These are phyloP conservation scores for Alternaria hordeiaustralica DNA, from an alignment of 2,329 filamentous ascomycete genomes.

Conservation along the genomic window DNA sequence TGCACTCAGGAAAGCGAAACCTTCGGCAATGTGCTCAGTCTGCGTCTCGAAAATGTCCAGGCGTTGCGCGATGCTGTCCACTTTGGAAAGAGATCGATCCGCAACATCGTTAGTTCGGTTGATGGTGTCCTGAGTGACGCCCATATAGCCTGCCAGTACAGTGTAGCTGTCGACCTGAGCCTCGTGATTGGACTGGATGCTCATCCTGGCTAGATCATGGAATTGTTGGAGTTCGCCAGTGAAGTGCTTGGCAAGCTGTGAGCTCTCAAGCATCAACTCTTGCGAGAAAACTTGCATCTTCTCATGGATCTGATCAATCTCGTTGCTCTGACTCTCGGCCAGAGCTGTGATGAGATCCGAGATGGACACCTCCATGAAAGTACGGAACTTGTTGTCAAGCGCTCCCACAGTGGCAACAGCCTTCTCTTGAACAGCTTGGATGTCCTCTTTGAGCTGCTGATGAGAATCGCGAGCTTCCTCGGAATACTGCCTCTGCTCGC, in stretches of 20 bases:
- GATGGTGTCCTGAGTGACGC: constrained; percentile 13
- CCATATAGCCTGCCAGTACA: constrained; percentile 20
- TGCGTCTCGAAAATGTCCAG: constrained; percentile 26
- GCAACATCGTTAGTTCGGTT: constrained; percentile 18
- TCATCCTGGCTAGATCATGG: constrained; percentile 19
- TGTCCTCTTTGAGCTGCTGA: constrained; percentile 20
- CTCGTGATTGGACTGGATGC: constrained; percentile 23
- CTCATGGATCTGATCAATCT: constrained; percentile 20
- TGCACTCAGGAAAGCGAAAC: constrained; percentile 30
- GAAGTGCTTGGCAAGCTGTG: constrained; percentile 20
- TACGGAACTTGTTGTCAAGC: constrained; percentile 27
- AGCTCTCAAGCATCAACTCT: constrained; percentile 26
- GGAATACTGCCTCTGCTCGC: constrained; percentile 31
- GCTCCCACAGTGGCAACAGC: constrained; percentile 23
- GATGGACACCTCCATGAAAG: constrained; percentile 28
- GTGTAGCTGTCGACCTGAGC: constrained; percentile 26
- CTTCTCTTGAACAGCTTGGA: constrained; percentile 26
- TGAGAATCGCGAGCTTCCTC: constrained; percentile 31
- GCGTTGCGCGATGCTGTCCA: constrained; percentile 25
- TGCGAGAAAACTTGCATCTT: constrained; percentile 29
- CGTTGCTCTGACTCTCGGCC: constrained; percentile 21
- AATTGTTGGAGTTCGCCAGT: constrained; percentile 22
- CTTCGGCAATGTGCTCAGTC: constrained; percentile 28
- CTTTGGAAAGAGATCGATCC: constrained; percentile 18
- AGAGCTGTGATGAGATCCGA: constrained; percentile 25